Percentiles rank a stretch among this genome's conserved stretches.
These are phyloP conservation scores for Quercus mongolica DNA, from an alignment of 306 rosid species.

Conservation along the genomic window DNA sequence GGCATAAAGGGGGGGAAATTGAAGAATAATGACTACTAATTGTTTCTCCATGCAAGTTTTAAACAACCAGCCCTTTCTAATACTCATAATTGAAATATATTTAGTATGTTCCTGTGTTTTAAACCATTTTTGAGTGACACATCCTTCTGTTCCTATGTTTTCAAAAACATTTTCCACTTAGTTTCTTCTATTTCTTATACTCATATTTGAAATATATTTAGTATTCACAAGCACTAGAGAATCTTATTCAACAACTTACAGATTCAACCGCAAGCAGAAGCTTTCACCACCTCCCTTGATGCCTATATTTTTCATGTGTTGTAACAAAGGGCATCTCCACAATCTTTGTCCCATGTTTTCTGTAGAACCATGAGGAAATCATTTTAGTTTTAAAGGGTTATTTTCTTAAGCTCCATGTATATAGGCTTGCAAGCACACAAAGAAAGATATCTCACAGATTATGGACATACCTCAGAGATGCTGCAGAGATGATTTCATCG, in stretches of 20 bases:
- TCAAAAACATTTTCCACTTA: too few relatives aligned
- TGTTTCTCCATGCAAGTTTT: too few relatives aligned
- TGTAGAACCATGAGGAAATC: not conserved
- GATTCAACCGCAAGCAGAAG: conserved; percentile 27
- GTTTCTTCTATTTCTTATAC: too few relatives aligned
- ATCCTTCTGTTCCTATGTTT: too few relatives aligned
- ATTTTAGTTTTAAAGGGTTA: not conserved
- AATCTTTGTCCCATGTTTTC: conserved; percentile 25
- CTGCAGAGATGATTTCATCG: conserved; percentile 31
- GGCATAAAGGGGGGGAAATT: too few relatives aligned
- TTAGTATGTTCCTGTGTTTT: too few relatives aligned
- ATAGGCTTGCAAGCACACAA: not conserved
- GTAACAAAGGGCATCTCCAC: conserved; percentile 43
- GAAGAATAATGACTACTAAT: too few relatives aligned
- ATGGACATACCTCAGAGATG: conserved; percentile 31
- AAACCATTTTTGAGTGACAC: too few relatives aligned
- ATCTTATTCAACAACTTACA: conserved; percentile 21
- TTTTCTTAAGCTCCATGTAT: not conserved
- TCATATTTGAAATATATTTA: not conserved
- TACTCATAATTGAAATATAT: too few relatives aligned
- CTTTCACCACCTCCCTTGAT: conserved; percentile 18
- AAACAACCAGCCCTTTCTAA: too few relatives aligned
- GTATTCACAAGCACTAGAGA: not conserved
- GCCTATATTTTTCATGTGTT: conserved; percentile 14
- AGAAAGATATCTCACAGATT: not conserved